Evolutionary conservation across 129 eudicot genomes (phyloP).

Genomic region (Tanacetum coccineum): DNA sequence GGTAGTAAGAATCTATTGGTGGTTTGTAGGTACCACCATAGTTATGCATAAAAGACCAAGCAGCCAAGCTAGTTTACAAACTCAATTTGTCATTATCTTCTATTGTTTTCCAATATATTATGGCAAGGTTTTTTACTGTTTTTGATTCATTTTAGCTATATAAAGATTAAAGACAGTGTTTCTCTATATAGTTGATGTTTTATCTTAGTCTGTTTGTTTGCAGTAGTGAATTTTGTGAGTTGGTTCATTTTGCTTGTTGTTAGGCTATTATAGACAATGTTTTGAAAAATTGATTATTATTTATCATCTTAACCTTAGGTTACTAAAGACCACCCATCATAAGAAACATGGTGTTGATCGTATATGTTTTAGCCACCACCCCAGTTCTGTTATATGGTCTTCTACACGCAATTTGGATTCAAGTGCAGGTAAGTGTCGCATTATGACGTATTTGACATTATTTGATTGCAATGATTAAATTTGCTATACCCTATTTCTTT

Average conservation of each 20-base stretch:
- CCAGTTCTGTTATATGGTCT: constrained; percentile 82
- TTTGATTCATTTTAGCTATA: not conserved
- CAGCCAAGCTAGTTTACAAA: no score
- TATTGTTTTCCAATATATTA: no score
- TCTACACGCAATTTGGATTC: constrained; percentile 68
- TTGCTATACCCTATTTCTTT: not conserved
- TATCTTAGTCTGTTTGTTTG: not conserved
- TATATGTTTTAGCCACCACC: no score
- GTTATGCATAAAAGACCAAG: no score
- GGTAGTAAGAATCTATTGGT: no score
- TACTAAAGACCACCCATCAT: constrained; percentile 86
- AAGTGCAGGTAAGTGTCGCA: constrained; percentile 41
- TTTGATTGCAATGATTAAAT: constrained; percentile 16
- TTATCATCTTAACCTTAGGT: constrained; percentile 40
- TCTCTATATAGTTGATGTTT: not conserved
- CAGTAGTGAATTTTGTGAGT: constrained; percentile 5
- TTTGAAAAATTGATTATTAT: constrained; percentile 14
- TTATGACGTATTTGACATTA: constrained; percentile 2
- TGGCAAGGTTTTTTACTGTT: no score
- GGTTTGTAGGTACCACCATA: no score
- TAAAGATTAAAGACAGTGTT: not conserved
- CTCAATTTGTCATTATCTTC: no score
- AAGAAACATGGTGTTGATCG: constrained; percentile 94
- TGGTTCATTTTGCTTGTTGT: not conserved
- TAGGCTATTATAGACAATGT: constrained; percentile 1